A percentile compares a stretch with the other conserved stretches of the same genome.
Conservation (phyloP, 306 rosid species). For the Glycyrrhiza uralensis region DNA sequence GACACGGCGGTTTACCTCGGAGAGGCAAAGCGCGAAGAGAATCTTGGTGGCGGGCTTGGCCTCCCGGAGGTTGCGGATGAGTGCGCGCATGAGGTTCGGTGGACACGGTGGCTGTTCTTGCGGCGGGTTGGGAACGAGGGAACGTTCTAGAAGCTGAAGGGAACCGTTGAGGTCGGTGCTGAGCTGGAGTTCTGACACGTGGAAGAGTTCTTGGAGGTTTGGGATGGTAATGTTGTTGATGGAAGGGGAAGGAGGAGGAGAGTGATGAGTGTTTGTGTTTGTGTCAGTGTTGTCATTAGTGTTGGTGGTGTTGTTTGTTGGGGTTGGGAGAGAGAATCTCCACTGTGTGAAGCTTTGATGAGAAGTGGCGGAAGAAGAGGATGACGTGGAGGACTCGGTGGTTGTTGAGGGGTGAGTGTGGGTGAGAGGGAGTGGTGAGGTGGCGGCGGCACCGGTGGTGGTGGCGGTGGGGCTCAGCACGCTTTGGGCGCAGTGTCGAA, state of each 20-base stretch:
- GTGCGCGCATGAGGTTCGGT: slow-evolving; percentile 57
- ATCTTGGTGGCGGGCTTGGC: slow-evolving; percentile 56
- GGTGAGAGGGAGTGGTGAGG: slow-evolving; percentile 49
- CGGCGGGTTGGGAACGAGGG: slow-evolving; percentile 77
- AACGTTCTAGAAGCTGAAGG: slow-evolving; percentile 74
- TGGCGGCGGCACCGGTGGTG: slow-evolving; percentile 39
- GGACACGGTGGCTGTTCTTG: slow-evolving; percentile 71
- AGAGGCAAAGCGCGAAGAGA: slow-evolving; percentile 74
- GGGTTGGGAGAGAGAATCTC: slow-evolving; percentile 69
- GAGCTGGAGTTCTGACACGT: slow-evolving; percentile 66
- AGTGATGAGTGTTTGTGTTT: neutral
- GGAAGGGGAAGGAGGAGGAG: neutral
- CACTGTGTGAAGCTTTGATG: slow-evolving; percentile 98
- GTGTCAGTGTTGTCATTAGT: neutral
- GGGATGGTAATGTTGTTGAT: slow-evolving; percentile 14
- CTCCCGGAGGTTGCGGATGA: slow-evolving; percentile 44
- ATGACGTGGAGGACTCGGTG: slow-evolving; percentile 64
- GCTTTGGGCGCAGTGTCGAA: slow-evolving; percentile 83
- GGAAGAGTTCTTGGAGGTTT: slow-evolving; percentile 69
- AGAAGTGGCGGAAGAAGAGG: slow-evolving; percentile 71
- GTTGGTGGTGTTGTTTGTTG: neutral
- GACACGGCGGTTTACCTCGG: slow-evolving; percentile 69
- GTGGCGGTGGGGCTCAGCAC: slow-evolving; percentile 75
- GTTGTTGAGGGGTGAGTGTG: slow-evolving; percentile 26
- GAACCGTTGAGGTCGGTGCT: slow-evolving; percentile 52